These are phyloP conservation scores for Scedosporium boydii DNA, from an alignment of 2,329 filamentous ascomycete species.

Conservation along the genomic window DNA sequence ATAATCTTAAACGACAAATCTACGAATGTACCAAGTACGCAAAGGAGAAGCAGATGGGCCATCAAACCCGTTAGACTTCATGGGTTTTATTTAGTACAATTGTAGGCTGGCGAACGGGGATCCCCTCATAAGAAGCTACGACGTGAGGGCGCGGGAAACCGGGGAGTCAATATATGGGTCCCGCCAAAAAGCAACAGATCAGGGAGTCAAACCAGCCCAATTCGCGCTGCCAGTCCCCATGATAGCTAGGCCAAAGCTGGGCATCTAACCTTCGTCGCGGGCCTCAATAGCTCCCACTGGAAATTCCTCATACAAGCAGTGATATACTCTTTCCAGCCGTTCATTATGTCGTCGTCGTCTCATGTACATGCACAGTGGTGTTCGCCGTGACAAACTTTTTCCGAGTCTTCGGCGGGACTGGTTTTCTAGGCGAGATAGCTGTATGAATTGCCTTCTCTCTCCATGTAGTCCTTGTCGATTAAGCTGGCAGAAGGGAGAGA, in stretches of 20 bases:
- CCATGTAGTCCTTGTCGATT: constrained; percentile 90
- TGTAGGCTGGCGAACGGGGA: too few species aligned
- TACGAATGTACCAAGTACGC: too few species aligned
- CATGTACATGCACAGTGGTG: not conserved
- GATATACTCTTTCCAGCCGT: not conserved
- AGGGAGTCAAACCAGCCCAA: not conserved
- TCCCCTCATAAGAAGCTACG: too few species aligned
- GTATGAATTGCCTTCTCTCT: constrained; percentile 64
- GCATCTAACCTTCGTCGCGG: not conserved
- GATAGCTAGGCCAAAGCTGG: too few species aligned
- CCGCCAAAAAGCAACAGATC: not conserved
- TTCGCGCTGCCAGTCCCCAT: too few species aligned
- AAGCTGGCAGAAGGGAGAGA: constrained; percentile 42
- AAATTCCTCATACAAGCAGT: not conserved
- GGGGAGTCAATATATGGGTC: not conserved
- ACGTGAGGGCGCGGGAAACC: not conserved
- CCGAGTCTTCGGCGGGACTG: not conserved
- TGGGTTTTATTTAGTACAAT: too few species aligned
- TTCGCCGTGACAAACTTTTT: not conserved
- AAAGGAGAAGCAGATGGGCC: not conserved
- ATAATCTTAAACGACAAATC: too few species aligned
- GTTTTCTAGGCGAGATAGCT: constrained; percentile 53
- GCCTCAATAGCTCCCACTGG: not conserved
- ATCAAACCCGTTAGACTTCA: too few species aligned
- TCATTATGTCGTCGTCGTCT: not conserved